Evolutionary conservation across 352 stramenopile species (phyloP).

Genomic region (Phytophthora fragariae): DNA sequence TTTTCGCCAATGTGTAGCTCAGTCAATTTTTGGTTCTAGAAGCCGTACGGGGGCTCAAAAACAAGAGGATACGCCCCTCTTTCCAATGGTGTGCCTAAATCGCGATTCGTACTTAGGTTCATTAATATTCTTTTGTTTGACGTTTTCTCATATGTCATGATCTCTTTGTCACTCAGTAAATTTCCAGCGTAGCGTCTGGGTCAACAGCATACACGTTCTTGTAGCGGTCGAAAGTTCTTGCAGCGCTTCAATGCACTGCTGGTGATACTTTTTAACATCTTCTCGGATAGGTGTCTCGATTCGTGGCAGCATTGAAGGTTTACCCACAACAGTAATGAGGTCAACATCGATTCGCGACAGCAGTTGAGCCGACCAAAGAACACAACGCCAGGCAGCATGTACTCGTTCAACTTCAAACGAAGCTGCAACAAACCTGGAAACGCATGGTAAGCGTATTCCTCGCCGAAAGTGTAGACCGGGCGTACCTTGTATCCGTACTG

Average conservation of each 20-base stretch:
- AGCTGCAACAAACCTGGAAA: constrained; percentile 75
- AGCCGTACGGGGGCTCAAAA: too few species aligned
- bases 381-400: constrained; percentile 82
- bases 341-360: constrained; percentile 70
- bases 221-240: constrained; percentile 89
- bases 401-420: constrained; percentile 83
- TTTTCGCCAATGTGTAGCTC: too few species aligned
- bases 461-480: constrained; percentile 93
- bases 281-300: constrained; percentile 88
- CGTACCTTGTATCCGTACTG: constrained; percentile 90
- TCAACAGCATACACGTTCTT: constrained; percentile 82
- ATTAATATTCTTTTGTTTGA: too few species aligned
- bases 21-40: too few species aligned
- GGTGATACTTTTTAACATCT: constrained; percentile 92
- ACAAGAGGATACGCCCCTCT: too few species aligned
- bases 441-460: constrained; percentile 86
- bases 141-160: too few species aligned
- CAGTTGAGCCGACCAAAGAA: constrained; percentile 77
- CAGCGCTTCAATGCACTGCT: constrained; percentile 85
- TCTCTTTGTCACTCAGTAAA: constrained; percentile 44
- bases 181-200: constrained; percentile 55
- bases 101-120: too few species aligned
- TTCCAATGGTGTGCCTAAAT: too few species aligned
- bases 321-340: constrained; percentile 90
- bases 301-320: constrained; percentile 79